Evolutionary conservation across 108 stramenopile species (phyloP).

Genomic region (Mediolabrus comicus): DNA sequence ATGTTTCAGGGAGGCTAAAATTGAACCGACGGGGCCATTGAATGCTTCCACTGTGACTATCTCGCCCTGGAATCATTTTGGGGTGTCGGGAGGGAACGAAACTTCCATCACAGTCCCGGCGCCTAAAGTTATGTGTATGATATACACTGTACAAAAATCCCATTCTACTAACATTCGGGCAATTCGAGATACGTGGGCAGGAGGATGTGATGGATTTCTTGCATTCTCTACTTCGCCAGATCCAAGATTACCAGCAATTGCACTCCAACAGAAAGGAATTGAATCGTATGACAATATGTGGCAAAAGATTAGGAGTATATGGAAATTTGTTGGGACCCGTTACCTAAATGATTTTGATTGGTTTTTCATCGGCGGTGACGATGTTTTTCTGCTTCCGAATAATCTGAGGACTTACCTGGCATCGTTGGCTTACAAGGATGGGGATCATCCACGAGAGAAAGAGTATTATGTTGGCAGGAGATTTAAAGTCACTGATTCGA

Average conservation of each 20-base stretch:
- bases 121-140: constrained; percentile 68
- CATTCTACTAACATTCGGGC: constrained; percentile 60
- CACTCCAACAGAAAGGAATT: constrained; percentile 54
- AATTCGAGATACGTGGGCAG: constrained; percentile 66
- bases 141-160: constrained; percentile 67
- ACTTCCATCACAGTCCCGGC: constrained; percentile 18
- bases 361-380: constrained; percentile 92
- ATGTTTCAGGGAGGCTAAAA: constrained; percentile 28
- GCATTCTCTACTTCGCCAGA: constrained; percentile 72
- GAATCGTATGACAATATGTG: constrained; percentile 84
- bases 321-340: constrained; percentile 82
- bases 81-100: not conserved
- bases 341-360: constrained; percentile 87
- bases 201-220: constrained; percentile 89
- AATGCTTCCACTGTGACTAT: constrained; percentile 12
- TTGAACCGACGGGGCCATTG: constrained; percentile 32
- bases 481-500: constrained; percentile 39
- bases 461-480: constrained; percentile 75
- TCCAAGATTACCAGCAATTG: constrained; percentile 50
- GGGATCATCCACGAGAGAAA: constrained; percentile 26
- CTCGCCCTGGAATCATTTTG: not conserved
- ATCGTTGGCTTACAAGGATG: constrained; percentile 34
- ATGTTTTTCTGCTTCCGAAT: constrained; percentile 84
- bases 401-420: constrained; percentile 78
- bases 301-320: constrained; percentile 83